Evolutionary conservation across 345 rosid species (phyloP).

Genomic region (Hibiscus trionum): DNA sequence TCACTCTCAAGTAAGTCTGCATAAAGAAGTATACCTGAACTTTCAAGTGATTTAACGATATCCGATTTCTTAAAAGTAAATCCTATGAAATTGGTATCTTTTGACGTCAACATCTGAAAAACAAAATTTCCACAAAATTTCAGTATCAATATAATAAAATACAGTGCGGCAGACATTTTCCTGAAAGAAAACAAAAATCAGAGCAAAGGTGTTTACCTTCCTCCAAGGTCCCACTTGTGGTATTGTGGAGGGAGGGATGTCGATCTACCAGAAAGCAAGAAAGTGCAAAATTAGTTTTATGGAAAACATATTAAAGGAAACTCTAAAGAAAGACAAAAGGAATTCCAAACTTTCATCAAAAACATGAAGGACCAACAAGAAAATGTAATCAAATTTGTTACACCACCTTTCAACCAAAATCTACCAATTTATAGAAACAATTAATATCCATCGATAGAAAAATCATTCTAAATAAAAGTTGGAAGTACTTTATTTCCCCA

Average conservation of each 20-base stretch:
- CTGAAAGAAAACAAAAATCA: neutral
- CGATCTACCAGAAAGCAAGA: constrained; percentile 36
- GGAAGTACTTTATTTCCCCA: neutral
- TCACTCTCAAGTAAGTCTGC: neutral
- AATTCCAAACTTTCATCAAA: neutral
- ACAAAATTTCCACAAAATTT: neutral
- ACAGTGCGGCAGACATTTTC: neutral
- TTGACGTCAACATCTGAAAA: constrained; percentile 85
- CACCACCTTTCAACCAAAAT: neutral
- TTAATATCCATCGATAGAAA: neutral
- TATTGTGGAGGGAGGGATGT: constrained; percentile 45
- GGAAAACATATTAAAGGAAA: neutral
- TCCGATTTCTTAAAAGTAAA: constrained; percentile 88
- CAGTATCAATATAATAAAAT: neutral
- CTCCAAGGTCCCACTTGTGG: constrained; percentile 96
- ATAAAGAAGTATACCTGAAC: constrained; percentile 48
- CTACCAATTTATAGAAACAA: neutral
- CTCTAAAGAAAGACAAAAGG: neutral
- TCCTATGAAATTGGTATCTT: constrained; percentile 88
- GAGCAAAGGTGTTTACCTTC: constrained; percentile 44
- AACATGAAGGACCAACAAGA: neutral
- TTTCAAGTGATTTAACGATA: constrained; percentile 55
- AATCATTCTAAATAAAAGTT: neutral
- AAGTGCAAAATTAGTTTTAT: neutral
- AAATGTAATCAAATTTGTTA: neutral